A percentile compares a stretch with the other conserved stretches of the same genome.
Evolutionary conservation across 805 yeast species (phyloP).

Genomic region (Candida morakotiae): DNA sequence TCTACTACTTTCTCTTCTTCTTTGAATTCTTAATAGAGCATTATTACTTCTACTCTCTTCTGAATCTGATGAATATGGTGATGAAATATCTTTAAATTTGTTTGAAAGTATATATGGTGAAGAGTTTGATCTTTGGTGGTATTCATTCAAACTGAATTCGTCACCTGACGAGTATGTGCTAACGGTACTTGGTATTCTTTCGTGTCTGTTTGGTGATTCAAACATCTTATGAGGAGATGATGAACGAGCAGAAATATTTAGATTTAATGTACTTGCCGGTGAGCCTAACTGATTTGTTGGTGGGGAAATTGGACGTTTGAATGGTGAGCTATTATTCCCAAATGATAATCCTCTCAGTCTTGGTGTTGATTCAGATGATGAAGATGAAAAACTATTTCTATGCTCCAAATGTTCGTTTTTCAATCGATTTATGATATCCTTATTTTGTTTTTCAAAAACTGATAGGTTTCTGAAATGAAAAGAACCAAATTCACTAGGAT

Average conservation of each 20-base stretch:
- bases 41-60: constrained; percentile 48
- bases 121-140: constrained; percentile 7
- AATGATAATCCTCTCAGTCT: constrained; percentile 36
- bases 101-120: constrained; percentile 4
- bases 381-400: constrained; percentile 44
- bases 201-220: constrained; percentile 20
- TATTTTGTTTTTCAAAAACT: constrained; percentile 89
- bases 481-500: constrained; percentile 81
- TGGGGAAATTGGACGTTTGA: constrained; percentile 48
- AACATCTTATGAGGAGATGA: constrained; percentile 25
- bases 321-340: constrained; percentile 25
- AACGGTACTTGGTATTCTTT: constrained; percentile 27
- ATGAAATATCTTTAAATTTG: constrained; percentile 28
- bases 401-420: constrained; percentile 78
- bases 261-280: constrained; percentile 4
- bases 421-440: constrained; percentile 83
- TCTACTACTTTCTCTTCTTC: constrained; percentile 49
- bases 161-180: constrained; percentile 31
- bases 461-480: constrained; percentile 86
- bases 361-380: constrained; percentile 38
- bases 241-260: constrained; percentile 12
- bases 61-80: constrained; percentile 62
- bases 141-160: constrained; percentile 13
- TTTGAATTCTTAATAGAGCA: constrained; percentile 49
- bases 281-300: constrained; percentile 1